Percentiles rank a stretch among this genome's conserved stretches.
Conservation (phyloP, 148 eudicot genomes). For the Limonium bicolor region DNA sequence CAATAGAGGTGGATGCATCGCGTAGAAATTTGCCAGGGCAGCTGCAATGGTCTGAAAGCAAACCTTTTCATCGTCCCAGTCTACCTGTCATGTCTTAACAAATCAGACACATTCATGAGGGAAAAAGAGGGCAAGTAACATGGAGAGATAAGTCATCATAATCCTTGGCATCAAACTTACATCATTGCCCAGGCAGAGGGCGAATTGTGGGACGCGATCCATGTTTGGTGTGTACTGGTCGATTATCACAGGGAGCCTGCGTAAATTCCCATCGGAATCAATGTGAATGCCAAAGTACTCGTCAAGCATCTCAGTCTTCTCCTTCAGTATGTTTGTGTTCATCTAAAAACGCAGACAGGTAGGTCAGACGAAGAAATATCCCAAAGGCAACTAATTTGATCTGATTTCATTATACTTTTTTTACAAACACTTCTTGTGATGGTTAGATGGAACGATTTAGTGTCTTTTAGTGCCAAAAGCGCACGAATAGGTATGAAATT, state of each 20-base stretch:
- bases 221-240: conserved; percentile 98
- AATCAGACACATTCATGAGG: too few relatives aligned
- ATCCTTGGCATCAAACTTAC: conserved; percentile 29
- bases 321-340: conserved; percentile 60
- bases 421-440: too few relatives aligned
- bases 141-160: neutral
- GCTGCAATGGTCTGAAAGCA: conserved; percentile 93
- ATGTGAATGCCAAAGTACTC: conserved; percentile 78
- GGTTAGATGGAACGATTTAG: too few relatives aligned
- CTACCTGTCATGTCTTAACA: conserved; percentile 33
- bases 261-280: conserved; percentile 55
- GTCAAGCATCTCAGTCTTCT: conserved; percentile 69
- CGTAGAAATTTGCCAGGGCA: conserved; percentile 83
- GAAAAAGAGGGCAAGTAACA: neutral
- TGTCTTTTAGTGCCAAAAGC: too few relatives aligned
- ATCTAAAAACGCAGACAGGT: conserved; percentile 28
- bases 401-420: too few relatives aligned
- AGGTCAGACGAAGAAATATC: neutral
- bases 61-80: conserved; percentile 82
- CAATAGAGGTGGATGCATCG: conserved; percentile 88
- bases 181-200: conserved; percentile 88
- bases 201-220: conserved; percentile 87
- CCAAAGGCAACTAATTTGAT: neutral
- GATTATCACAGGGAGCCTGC: conserved; percentile 83
- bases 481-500: too few relatives aligned